Evolutionary conservation across 2,329 filamentous ascomycete species (phyloP).

Genomic region (Fusarium chlamydosporum): DNA sequence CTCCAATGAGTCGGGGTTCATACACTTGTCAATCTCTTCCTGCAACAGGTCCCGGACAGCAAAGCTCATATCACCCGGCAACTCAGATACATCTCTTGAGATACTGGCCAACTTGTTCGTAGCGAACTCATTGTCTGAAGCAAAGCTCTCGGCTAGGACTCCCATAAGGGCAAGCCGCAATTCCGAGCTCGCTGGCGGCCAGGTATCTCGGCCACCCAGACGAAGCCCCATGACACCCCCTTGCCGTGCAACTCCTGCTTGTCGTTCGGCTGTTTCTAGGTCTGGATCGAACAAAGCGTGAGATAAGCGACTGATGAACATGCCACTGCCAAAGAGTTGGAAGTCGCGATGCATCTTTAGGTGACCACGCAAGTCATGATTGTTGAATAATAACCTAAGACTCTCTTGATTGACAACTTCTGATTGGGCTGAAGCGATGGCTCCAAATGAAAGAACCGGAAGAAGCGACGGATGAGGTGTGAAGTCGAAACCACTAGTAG

Average conservation of each 20-base stretch:
- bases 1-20: slow-evolving; percentile 85
- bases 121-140: slow-evolving; percentile 45
- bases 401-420: slow-evolving; percentile 82
- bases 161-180: slow-evolving; percentile 91
- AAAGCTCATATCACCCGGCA: slow-evolving; percentile 83
- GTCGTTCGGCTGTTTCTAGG: slow-evolving; percentile 82
- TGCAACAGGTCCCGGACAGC: slow-evolving; percentile 83
- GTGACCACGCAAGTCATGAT: slow-evolving; percentile 79
- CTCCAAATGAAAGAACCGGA: slow-evolving; percentile 81
- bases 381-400: slow-evolving; percentile 79
- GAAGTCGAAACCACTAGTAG: slow-evolving; percentile 52
- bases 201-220: slow-evolving; percentile 82
- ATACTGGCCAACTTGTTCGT: slow-evolving; percentile 49
- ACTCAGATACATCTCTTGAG: slow-evolving; percentile 54
- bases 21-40: slow-evolving; percentile 84
- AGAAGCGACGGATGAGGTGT: slow-evolving; percentile 71
- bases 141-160: slow-evolving; percentile 82
- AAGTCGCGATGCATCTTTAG: slow-evolving; percentile 82
- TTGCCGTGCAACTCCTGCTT: slow-evolving; percentile 75
- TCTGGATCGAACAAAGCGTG: slow-evolving; percentile 89
- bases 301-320: slow-evolving; percentile 84
- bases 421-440: slow-evolving; percentile 80
- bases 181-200: slow-evolving; percentile 96
- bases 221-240: slow-evolving; percentile 85
- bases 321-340: slow-evolving; percentile 85